Base-by-base conservation (phyloP, 1,139 yeast species). In the Nakaseomyces kungkrabaensis region DNA sequence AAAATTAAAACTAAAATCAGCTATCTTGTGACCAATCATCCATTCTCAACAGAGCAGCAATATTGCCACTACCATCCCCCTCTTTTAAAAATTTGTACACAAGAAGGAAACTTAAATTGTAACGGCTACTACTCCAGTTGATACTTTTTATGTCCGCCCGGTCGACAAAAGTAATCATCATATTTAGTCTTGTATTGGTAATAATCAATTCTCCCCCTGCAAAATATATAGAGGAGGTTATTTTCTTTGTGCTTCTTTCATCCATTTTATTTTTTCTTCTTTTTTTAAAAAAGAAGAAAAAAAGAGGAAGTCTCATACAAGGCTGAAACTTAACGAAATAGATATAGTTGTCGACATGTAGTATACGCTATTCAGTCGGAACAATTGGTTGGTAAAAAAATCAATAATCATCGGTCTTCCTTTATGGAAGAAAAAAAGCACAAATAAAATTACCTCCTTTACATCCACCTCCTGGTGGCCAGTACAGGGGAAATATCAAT, bases 131-230 rank as follows among this genome's bases (percentile, higher is more conserved):
- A n/a, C 46, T 13, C 37, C 27, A 32, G 22, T 38, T 32, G 44
- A 64, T 65, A 65, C 69, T 64, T 51, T 56, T 52, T 66, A 66
- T 66, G 70, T 66, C 69, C 70, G 70, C 70, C 70, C 70, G 70
- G 70, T 66, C 70, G 68, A 62, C 57, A 62, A 59, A 53, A 54
- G 56, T 48, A 60, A 63, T 66, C 69, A 66, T 66, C 69, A 65
- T 59, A 36, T 46, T 48, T 52, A 17, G 22, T 17, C 22, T 17
- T 17, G 22, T 17, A 17, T 17, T 17, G 22, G 22, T 17, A 3
- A 17, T 17, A 17, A 17, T 17, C 3, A 3, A 2, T 17, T 17
- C 22, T n/a, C 22, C 22, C 22, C 22, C 22, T 17, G 22, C 22
- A 17, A 17, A 17, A 17, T 17, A 17, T 17, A 17, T 17, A 17